A percentile compares a stretch with the other conserved stretches of the same genome.
Evolutionary conservation across 148 eudicot genomes (phyloP).

Genomic region (Amaranthus hypochondriacus): DNA sequence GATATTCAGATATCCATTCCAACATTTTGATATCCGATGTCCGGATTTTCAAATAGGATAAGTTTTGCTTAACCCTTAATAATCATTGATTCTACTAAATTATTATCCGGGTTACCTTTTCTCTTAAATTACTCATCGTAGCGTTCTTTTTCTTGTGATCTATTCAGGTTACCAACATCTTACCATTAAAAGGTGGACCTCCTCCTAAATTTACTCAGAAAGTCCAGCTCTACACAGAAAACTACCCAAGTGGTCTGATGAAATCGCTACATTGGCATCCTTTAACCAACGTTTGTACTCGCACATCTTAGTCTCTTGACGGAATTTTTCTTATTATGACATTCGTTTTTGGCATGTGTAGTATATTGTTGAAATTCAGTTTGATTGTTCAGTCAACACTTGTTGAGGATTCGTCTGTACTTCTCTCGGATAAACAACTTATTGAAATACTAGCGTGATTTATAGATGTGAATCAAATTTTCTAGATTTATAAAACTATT

Average conservation of each 20-base stretch:
- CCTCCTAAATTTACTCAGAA: constrained; percentile 77
- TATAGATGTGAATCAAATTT: too few relatives aligned
- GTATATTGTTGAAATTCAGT: constrained; percentile 4
- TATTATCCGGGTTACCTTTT: not conserved
- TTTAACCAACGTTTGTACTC: constrained; percentile 3
- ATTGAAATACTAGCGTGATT: not conserved
- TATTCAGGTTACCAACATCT: constrained; percentile 58
- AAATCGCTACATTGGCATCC: constrained; percentile 5
- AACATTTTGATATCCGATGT: not conserved
- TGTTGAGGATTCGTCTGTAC: constrained; percentile 10
- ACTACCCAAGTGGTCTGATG: constrained; percentile 74
- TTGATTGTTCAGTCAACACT: not conserved
- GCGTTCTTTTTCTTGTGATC: not conserved
- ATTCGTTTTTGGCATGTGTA: constrained; percentile 3
- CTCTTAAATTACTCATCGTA: not conserved
- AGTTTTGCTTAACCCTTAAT: not conserved
- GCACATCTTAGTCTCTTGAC: constrained; percentile 5
- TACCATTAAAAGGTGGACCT: constrained; percentile 76
- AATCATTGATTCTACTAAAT: not conserved
- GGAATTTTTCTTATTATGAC: not conserved
- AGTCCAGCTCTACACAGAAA: constrained; percentile 61
- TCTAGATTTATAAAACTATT: too few relatives aligned
- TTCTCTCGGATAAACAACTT: not conserved
- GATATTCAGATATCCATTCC: not conserved
- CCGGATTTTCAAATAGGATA: not conserved